Evolutionary conservation across 345 rosid genomes (phyloP).

Genomic region (Lenwebbia sp.): DNA sequence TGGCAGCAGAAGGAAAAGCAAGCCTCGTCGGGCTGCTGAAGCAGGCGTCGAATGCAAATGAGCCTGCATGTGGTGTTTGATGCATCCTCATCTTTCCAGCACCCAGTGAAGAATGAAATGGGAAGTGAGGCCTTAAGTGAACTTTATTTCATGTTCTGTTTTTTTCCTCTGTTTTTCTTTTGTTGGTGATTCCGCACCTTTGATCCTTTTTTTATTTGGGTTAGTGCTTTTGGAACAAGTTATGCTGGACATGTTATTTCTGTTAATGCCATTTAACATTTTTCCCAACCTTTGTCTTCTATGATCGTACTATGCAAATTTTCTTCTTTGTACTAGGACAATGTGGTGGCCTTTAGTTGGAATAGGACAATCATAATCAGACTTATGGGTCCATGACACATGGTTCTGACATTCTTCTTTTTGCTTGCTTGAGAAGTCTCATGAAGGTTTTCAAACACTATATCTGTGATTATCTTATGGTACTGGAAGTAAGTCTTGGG

Average conservation of each 20-base stretch:
- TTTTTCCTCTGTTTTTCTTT: background rate
- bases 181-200: background rate
- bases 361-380: background rate
- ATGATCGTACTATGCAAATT: background rate
- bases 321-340: background rate
- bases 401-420: background rate
- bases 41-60: constrained; percentile 59
- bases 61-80: constrained; percentile 10
- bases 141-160: background rate
- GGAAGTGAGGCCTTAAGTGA: constrained; percentile 7
- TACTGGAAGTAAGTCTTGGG: background rate
- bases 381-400: background rate
- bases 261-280: background rate
- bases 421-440: background rate
- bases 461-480: background rate
- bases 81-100: background rate
- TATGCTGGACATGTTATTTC: background rate
- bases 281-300: background rate
- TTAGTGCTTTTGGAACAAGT: background rate
- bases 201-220: background rate
- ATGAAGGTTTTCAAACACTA: background rate
- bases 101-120: constrained; percentile 1
- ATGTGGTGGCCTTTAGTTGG: background rate
- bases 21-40: constrained; percentile 71
- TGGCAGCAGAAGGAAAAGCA: constrained; percentile 60